Conservation (phyloP, 2,329 filamentous ascomycete genomes). For the Colletotrichum australisinense region DNA sequence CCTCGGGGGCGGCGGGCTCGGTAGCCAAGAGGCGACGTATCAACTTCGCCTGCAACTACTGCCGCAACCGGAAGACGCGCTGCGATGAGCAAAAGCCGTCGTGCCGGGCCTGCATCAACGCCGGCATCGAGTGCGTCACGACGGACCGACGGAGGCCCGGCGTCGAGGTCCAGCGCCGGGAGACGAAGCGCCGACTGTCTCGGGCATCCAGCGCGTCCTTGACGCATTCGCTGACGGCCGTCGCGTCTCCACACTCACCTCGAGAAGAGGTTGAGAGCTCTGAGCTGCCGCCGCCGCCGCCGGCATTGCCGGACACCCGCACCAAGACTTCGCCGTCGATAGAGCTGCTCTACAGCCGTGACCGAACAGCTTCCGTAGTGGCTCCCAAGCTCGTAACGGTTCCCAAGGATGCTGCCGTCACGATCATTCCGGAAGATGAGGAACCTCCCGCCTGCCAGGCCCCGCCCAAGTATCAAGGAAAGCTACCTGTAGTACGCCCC, state of each 20-base stretch:
- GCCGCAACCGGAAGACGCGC: slow-evolving; percentile 44
- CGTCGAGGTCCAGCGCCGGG: slow-evolving; percentile 32
- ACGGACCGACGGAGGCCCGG: slow-evolving; percentile 41
- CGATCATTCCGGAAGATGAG: background rate
- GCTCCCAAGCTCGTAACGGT: background rate
- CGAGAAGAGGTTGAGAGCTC: background rate
- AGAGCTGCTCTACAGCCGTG: background rate
- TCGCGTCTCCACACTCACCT: slow-evolving; percentile 7
- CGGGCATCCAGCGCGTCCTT: slow-evolving; percentile 9
- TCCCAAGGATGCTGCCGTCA: background rate
- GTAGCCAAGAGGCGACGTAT: slow-evolving; percentile 21
- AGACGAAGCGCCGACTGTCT: slow-evolving; percentile 22
- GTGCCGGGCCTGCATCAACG: slow-evolving; percentile 46
- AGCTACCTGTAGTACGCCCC: slow-evolving; percentile 24
- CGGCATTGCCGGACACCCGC: background rate
- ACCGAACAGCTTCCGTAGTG: background rate
- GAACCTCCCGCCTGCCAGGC: background rate
- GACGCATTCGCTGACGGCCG: background rate
- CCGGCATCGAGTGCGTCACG: slow-evolving; percentile 41
- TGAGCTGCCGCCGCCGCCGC: no score
- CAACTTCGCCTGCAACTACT: slow-evolving; percentile 41
- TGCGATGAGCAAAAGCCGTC: slow-evolving; percentile 43
- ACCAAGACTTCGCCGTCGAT: background rate
- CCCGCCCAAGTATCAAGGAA: slow-evolving; percentile 23
- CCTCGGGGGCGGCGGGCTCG: background rate